Evolutionary conservation across 176 grass and related monocot genomes (phyloP), one percentile per base, ranked within the genome.

Genomic region (Cymbopogon citratus): DNA sequence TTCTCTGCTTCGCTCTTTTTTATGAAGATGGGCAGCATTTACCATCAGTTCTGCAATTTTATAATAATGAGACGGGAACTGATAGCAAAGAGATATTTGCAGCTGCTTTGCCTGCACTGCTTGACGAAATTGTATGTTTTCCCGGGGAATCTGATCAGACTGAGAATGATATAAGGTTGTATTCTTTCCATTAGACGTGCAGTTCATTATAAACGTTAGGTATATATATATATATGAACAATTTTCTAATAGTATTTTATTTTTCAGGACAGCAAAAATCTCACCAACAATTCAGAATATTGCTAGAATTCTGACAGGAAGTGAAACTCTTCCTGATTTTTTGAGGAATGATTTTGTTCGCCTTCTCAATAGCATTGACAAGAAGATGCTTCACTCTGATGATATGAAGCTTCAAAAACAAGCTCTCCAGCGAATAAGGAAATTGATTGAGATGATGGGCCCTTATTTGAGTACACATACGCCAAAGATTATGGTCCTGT

Each of bases 121-220:
- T 94, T 79, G 95, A 98, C 31, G 95, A 98, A 86, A 93, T 98
- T 54, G 63, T 98, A 80, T 98, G 95, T 87, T 94, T 94, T 87
- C 88, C 86, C 91, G 88, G 74, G 12, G 95, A 98, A 73, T 80
- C 67, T 71, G 92, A 92, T 84, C 77, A 87, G 52, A 63, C 67
- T 23, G 90, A 92, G 41, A 98, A 81, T 44, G 78, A 98, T 70
- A 74, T 63, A 74, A 98, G 92, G 95, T 92, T 74, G 81, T 74
- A n/a, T 60, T 87, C 19, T 81, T 85, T 77, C 19, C 25, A 76
- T 36, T 72, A 29, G 13, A 45, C 12, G 57, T 38, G 19, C 19
- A 84, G 3, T 59, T 77, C 24, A 74, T 60, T 44, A 33, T 61
- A 66, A 59, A 29, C 3, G 19, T 74, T 35, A 38, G 69, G 64